Conservation (phyloP, 345 rosid genomes). For the Eucalyptus sp. region DNA sequence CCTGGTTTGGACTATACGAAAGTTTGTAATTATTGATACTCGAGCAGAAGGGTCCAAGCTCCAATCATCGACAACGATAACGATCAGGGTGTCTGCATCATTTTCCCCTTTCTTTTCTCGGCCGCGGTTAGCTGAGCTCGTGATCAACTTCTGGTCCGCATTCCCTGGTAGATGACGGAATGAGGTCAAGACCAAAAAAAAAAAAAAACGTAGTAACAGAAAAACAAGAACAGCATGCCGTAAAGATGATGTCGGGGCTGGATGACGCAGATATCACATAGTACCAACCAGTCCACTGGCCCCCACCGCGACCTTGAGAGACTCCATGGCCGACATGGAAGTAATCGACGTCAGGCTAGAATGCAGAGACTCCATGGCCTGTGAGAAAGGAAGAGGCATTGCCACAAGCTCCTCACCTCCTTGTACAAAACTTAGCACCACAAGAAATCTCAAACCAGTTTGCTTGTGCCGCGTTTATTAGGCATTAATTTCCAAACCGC, state of each 20-base stretch:
- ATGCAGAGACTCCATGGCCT: not conserved
- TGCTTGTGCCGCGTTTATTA: not conserved
- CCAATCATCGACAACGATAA: not conserved
- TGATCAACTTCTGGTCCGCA: slow-evolving; percentile 16
- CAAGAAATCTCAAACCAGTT: not conserved
- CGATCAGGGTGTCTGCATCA: not conserved
- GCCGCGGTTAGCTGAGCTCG: slow-evolving; percentile 24
- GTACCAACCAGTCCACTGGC: not conserved
- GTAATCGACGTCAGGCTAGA: not conserved
- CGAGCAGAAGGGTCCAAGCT: not conserved
- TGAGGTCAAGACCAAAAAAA: not conserved
- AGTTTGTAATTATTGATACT: not conserved
- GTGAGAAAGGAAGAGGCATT: not conserved
- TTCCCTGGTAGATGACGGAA: not conserved
- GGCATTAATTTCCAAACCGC: not conserved
- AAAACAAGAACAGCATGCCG: not conserved
- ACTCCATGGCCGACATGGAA: not conserved
- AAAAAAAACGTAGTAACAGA: not conserved
- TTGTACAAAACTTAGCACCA: not conserved
- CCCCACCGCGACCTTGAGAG: not conserved
- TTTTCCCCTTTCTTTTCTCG: not conserved
- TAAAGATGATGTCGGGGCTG: not conserved
- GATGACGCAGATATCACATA: not conserved
- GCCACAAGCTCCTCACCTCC: not conserved
- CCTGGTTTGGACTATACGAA: not conserved